These are phyloP conservation scores for Trichoderma asperellum DNA, from an alignment of 2,329 filamentous ascomycete genomes.

Conservation along the genomic window DNA sequence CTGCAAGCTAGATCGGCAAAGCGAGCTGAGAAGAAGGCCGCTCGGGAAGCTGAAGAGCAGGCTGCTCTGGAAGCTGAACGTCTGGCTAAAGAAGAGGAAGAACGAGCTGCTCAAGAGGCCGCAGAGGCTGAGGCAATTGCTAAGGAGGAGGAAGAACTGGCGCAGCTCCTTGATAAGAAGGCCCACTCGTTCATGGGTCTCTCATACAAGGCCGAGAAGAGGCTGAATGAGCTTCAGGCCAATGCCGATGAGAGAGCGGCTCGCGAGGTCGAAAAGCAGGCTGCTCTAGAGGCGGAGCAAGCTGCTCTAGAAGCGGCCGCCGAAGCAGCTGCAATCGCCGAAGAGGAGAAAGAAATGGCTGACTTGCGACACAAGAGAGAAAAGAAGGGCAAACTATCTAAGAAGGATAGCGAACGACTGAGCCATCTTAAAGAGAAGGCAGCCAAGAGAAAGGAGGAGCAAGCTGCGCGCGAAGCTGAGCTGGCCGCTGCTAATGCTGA, in stretches of 20 bases:
- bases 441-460: constrained; percentile 27
- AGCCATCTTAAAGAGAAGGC: constrained; percentile 8
- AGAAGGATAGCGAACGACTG: constrained; percentile 19
- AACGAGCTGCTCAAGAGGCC: not conserved
- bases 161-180: constrained; percentile 52
- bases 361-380: constrained; percentile 15
- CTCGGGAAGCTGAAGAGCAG: constrained; percentile 25
- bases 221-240: constrained; percentile 8
- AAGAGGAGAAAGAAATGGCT: constrained; percentile 21
- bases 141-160: constrained; percentile 45
- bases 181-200: constrained; percentile 41
- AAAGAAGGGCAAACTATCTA: constrained; percentile 22
- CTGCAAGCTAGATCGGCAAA: not conserved
- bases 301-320: constrained; percentile 27
- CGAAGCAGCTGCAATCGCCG: constrained; percentile 5
- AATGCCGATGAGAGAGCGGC: constrained; percentile 33
- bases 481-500: constrained; percentile 19
- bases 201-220: constrained; percentile 1
- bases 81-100: constrained; percentile 20
- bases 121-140: not conserved
- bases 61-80: constrained; percentile 19
- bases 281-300: constrained; percentile 20
- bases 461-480: constrained; percentile 27
- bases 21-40: constrained; percentile 5
- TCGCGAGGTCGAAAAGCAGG: constrained; percentile 34